Base-by-base conservation (phyloP, 352 stramenopile species). In the Globisporangium cystogenes region DNA sequence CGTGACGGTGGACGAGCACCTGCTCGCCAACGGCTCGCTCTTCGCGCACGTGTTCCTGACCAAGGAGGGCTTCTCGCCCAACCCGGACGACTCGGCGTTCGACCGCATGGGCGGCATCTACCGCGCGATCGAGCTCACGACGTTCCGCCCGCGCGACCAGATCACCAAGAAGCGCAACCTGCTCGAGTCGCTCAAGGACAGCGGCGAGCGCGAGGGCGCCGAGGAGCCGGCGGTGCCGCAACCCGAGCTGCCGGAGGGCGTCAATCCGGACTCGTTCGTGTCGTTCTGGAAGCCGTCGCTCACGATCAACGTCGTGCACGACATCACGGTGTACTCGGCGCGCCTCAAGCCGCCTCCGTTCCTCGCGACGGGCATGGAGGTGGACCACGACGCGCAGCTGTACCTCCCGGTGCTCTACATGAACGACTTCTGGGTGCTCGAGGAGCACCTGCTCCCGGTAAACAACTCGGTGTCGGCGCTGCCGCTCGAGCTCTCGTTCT, bases 381-480 rank as follows among this genome's bases (percentile, higher is more conserved):
- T 91, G 14, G 74, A 92, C 50, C 63, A 82, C 29, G 62, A 76
- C 6, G 62, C 66, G 4, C 62, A 76, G 16, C 52, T 76, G 56
- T 98, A 97, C 67, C 74, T 87, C 52, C 93, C 95, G 0, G 77
- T 97, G 37, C 53, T 98, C 11, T 96, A 96, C 53, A 36, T 90
- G 31, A 98, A 97, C 62, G 88, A 98, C 48, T 98, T 98, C 66
- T 98, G 95, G 95, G 60, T 95, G 24, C 74, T 97, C 15, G 85
- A 90, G 41, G 85, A 94, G 26, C 76, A 93, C 41, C 55, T 98
- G 23, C 54, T 94, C 33, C 62, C 82, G 12, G 74, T 99, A 53
- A 98, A 98, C 72, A 72, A 67, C n/a, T 92, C 86, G 14, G 31
- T 96, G 15, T 66, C 76, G 18, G 58, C 79, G 16, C 68, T 97